Evolutionary conservation across 495 filamentous ascomycete species (phyloP).

Genomic region (Halenospora varia): DNA sequence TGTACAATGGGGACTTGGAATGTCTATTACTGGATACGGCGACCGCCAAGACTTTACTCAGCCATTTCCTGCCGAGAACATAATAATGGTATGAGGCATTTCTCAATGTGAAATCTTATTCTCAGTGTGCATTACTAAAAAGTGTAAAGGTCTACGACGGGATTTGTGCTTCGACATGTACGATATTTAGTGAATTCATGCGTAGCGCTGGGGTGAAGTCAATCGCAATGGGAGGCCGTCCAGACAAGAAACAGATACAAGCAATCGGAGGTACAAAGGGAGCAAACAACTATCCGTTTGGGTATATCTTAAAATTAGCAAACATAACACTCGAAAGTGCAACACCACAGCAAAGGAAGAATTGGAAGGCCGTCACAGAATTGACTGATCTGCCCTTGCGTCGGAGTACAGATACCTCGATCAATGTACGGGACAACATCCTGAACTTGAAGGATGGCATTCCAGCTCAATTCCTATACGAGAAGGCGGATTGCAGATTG

Average conservation of each 20-base stretch:
- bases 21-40: conserved; percentile 35
- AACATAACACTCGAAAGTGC: not conserved
- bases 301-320: conserved; percentile 7
- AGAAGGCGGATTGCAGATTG: conserved; percentile 14
- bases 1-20: conserved; percentile 10
- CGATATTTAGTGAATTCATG: conserved; percentile 53
- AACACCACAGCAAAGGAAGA: conserved; percentile 2
- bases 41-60: conserved; percentile 33
- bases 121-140: not conserved
- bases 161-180: conserved; percentile 60
- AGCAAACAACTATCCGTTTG: conserved; percentile 18
- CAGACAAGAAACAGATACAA: conserved; percentile 51
- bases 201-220: conserved; percentile 51
- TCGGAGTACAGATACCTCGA: conserved; percentile 8
- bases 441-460: conserved; percentile 30
- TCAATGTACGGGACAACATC: conserved; percentile 39
- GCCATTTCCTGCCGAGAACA: conserved; percentile 36
- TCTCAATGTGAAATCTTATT: not conserved
- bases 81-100: conserved; percentile 29
- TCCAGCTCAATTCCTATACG: conserved; percentile 16
- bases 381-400: conserved; percentile 5
- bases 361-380: conserved; percentile 1
- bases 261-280: conserved; percentile 57
- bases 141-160: conserved; percentile 42
- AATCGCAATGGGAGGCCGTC: conserved; percentile 56